These are phyloP conservation scores for Exophiala lecanii-corni DNA, from an alignment of 2,329 filamentous ascomycete species.

Conservation along the genomic window DNA sequence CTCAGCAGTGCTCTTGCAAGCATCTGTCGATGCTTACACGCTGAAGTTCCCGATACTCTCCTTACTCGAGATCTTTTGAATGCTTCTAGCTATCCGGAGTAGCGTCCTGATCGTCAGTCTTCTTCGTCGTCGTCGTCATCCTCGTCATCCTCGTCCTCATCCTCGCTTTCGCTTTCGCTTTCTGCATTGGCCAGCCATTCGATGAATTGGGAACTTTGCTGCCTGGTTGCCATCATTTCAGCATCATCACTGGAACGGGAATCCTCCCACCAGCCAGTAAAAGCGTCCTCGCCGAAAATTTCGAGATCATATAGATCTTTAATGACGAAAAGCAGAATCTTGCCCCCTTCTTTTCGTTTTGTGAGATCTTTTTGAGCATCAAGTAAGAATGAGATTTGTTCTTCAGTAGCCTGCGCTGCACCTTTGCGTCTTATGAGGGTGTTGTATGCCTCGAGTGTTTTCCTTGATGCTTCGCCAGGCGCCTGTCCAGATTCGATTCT, in stretches of 20 bases:
- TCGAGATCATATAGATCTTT: conserved; percentile 84
- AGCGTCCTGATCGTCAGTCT: no score
- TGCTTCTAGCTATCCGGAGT: no score
- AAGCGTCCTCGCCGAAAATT: conserved; percentile 81
- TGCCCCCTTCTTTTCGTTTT: conserved; percentile 58
- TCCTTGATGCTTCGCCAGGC: conserved; percentile 59
- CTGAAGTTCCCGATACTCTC: no score
- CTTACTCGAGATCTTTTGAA: no score
- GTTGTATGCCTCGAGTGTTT: conserved; percentile 60
- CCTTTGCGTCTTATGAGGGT: conserved; percentile 56
- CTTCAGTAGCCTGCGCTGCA: conserved; percentile 53
- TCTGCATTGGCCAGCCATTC: conserved; percentile 78
- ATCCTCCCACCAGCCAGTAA: conserved; percentile 84
- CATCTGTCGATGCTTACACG: no score
- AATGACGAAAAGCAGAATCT: conserved; percentile 69
- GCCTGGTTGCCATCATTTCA: conserved; percentile 64
- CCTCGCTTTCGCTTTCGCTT: conserved; percentile 64
- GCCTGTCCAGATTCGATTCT: conserved; percentile 56
- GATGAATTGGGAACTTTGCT: conserved; percentile 71
- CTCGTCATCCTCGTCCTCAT: conserved; percentile 57
- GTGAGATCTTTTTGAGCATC: conserved; percentile 76
- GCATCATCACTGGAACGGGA: conserved; percentile 62
- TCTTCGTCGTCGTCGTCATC: conserved; percentile 35
- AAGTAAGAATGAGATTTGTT: conserved; percentile 81
- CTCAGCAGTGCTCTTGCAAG: no score